Base-by-base conservation (phyloP, 768 basidiomycete species). In the Tylopilus balloui region DNA sequence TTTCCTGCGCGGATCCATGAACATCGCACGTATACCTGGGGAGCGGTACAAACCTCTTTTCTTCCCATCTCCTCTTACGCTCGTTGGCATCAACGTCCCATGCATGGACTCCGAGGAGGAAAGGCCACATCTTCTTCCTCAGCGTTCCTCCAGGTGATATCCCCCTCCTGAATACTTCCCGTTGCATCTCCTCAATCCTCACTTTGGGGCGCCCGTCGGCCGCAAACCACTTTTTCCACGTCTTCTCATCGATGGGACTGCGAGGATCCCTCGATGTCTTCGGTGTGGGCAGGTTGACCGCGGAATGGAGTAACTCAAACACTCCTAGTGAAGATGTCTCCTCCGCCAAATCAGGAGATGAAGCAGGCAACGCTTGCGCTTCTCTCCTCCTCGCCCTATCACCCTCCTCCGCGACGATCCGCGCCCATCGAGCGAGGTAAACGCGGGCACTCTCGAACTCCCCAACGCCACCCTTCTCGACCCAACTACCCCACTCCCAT, bases 361-460 rank as follows among this genome's bases (percentile, higher is more conserved):
- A 73, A 3, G 81, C 69, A 4, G 81, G 80, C 12, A 88, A 58
- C 0, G 78, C 73, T 62, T 86, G 85, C 0, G 87, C 81, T 66
- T 99, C 96, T 37, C 79, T 78, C 55, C 83, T 71, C 36, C 96
- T 77, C 6, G 92, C 83, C 14, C 91, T 78, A 66, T 99, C 96
- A 15, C 96, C 96, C 65, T 98, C 96, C 68, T 99, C 96, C 2
- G 96, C 96, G 1, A 98, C 96, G 50, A 92, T 88, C 42, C 94
- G 78, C 4, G 96, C 96, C 96, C 96, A 99, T 27, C 91, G 77
- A 10, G 96, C 96, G 9, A 99, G 80, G 66, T 98, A 98, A 7
- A 98, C 90, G 5, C 94, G 77, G 1, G 96, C 96, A 51, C 89
- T 89, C 69, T 98, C 96, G 65, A 95, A 98, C 65, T 96, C 93